Evolutionary conservation across 805 yeast species (phyloP).

Genomic region (Metschnikowia corniflorae): DNA sequence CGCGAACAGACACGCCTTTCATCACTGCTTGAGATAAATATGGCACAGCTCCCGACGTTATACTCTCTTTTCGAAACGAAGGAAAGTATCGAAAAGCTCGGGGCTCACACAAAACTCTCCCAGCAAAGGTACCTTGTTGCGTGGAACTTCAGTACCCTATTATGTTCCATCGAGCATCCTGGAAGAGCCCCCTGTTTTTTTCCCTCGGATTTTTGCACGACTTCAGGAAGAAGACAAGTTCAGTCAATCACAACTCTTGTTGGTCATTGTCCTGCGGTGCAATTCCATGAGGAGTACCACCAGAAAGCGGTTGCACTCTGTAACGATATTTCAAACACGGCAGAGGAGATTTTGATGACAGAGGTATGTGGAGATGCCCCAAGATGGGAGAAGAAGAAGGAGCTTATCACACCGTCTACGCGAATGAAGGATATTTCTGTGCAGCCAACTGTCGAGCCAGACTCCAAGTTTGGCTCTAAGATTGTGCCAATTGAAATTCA

Average conservation of each 20-base stretch:
- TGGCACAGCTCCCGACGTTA: slow-evolving; percentile 1
- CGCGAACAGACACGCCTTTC: no score
- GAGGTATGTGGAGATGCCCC: neutral
- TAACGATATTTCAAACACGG: neutral
- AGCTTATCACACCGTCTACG: neutral
- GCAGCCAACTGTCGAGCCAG: neutral
- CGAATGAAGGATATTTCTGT: neutral
- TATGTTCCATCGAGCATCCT: slow-evolving; percentile 13
- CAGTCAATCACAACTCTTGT: slow-evolving; percentile 3
- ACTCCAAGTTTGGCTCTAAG: neutral
- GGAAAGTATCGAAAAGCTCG: slow-evolving; percentile 2
- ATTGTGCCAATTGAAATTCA: neutral
- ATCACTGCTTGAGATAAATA: no score
- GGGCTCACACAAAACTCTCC: neutral
- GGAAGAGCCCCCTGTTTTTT: slow-evolving; percentile 13
- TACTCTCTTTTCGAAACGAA: slow-evolving; percentile 8
- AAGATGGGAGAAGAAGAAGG: neutral
- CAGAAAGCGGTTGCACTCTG: neutral
- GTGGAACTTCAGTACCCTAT: slow-evolving; percentile 11
- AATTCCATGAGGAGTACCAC: slow-evolving; percentile 9
- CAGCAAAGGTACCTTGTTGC: slow-evolving; percentile 10
- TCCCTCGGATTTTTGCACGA: slow-evolving; percentile 12
- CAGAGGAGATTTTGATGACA: neutral
- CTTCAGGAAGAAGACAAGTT: slow-evolving; percentile 5
- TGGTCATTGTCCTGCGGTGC: slow-evolving; percentile 8